Evolutionary conservation across 345 rosid species (phyloP), one percentile per base, ranked within the genome.

Genomic region (Firmiana major): DNA sequence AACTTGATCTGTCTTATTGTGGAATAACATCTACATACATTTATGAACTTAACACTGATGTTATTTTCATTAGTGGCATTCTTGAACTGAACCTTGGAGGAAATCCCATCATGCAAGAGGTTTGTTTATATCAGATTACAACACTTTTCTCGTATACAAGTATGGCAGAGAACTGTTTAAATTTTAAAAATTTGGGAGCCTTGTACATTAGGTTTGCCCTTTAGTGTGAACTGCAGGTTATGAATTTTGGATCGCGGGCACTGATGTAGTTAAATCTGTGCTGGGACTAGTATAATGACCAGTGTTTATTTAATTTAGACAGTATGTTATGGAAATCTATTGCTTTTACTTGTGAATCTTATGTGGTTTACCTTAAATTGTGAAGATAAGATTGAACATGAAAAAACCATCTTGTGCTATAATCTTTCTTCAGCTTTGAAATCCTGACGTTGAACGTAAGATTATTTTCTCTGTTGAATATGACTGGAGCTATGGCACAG

Each of bases 1-100:
- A 88, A 84, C 92, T 96, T 40, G 95, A 90, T 83, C 83, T 93
- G 75, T 92, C 99, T 26, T 83, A 70, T 76, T 93, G 94, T 76
- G 93, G 91, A 79, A 73, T 96, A 60, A 76, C 86, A 42, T 76
- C 88, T 69, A 70, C 79, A 43, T 89, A 77, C 81, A 70, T 87
- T 84, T 77, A 79, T 75, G 84, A 75, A 78, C 86, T 91, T 76
- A 69, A 36, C 73, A 58, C 72, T 49, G 79, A 80, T 66, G 77
- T 67, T 64, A 73, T 79, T 74, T 82, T 89, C 70, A 75, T 84
- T 63, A 73, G 81, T 73, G 81, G 90, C 79, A 88, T 92, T 78
- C 49, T 81, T 75, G 95, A 93, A 82, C 86, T 96, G 76, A 88
- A 90, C 77, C 86, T 93, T 57, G 94, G 89, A 82, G 93, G 97